Conservation (phyloP, 352 stramenopile species). For the Globisporangium rhizosaccharum region DNA sequence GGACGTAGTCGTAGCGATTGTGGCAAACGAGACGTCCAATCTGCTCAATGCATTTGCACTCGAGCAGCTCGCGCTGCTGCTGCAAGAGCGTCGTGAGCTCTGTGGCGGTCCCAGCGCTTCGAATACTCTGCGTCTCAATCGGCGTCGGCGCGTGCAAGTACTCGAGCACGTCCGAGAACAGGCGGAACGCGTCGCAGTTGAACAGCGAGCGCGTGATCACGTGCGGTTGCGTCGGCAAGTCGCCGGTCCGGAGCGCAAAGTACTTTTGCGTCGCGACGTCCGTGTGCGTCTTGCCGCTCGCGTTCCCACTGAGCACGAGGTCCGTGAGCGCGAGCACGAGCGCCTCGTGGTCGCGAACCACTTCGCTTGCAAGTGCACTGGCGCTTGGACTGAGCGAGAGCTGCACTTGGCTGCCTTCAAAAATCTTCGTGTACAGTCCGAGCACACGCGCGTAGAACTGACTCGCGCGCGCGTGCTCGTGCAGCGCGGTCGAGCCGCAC, state of each 20-base stretch:
- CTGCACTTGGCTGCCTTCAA: conserved; percentile 8
- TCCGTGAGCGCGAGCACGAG: conserved; percentile 33
- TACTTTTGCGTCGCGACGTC: conserved; percentile 29
- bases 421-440: not conserved
- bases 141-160: conserved; percentile 23
- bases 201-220: conserved; percentile 22
- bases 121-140: conserved; percentile 1
- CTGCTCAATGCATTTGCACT: conserved; percentile 45
- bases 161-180: conserved; percentile 39
- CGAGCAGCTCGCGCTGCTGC: conserved; percentile 17
- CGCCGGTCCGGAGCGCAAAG: conserved; percentile 23
- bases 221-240: conserved; percentile 1
- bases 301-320: conserved; percentile 35
- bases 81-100: not conserved
- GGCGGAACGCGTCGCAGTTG: conserved; percentile 44
- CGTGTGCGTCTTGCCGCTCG: conserved; percentile 16
- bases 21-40: conserved; percentile 41
- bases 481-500: conserved; percentile 16
- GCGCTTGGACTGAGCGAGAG: not conserved
- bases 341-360: conserved; percentile 11
- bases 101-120: not conserved
- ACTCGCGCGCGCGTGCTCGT: conserved; percentile 20
- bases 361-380: not conserved
- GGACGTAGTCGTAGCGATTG: conserved; percentile 43
- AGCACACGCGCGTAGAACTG: conserved; percentile 20